Evolutionary conservation across 768 basidiomycete species (phyloP), one percentile per base, ranked within the genome.

Genomic region (Kwoniella sp.): DNA sequence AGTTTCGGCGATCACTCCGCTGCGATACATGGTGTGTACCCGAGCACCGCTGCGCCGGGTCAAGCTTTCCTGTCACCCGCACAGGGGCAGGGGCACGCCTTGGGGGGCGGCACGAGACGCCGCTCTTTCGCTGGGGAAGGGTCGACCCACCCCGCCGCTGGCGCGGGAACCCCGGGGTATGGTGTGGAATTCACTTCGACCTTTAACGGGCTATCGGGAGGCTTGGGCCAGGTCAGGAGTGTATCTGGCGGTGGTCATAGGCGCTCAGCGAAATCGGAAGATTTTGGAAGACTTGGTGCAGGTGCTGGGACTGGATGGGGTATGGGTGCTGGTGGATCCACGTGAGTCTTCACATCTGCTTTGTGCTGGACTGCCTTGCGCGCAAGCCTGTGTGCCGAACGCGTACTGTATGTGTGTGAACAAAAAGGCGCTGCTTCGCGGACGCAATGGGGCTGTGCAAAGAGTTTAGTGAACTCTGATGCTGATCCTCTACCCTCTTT

Each of bases 191-290:
- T 70, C 31, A 41, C 48, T 14, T 37, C 27, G 25, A 29, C 32
- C 2, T 37, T 39, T 33, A 29, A 39, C 25, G 41, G 17, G 50
- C 54, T 25, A 50, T 42, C 26, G 58, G 49, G 5, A 38, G 25
- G 15, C 28, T 57, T 19, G 28, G 42, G 17, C 39, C 47, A 2
- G 42, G 59, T 64, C n/a, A 46, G 65, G 29, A 56, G 67, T 12
- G 32, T 58, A 5, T 40, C 38, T 28, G 39, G 32, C 6, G 73
- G 76, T 7, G 67, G 73, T 12, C 80, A 80, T 45, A 76, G 78
- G 60, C 77, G 84, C 14, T 77, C 78, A 17, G 80, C 79, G 27
- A 82, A 83, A 56, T 83, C 81, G 33, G 85, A 87, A 69, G 86
- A 86, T 63, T 76, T 84, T 9, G 65, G 67, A 11, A 45, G 60